Evolutionary conservation across 192 early-diverging fungal genomes (phyloP).

Genomic region (Coemansia sp.): DNA sequence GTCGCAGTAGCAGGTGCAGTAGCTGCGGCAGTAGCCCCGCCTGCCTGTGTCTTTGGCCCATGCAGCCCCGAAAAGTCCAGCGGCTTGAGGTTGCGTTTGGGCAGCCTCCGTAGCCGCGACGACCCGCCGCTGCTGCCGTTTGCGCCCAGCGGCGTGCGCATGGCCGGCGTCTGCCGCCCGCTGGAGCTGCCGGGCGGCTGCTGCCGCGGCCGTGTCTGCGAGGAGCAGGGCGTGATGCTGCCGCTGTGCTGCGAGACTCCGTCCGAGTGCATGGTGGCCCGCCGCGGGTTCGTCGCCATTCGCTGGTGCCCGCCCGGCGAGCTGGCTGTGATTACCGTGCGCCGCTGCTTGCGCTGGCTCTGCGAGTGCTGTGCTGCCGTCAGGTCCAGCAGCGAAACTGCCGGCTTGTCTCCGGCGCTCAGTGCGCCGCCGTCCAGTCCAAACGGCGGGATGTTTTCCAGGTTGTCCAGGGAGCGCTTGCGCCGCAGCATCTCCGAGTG

Average conservation of each 20-base stretch:
- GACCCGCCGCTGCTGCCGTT: slow-evolving; percentile 6
- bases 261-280: slow-evolving; percentile 16
- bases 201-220: too few species aligned
- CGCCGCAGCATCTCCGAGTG: slow-evolving; percentile 27
- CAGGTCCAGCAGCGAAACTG: slow-evolving; percentile 42
- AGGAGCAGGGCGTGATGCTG: too few species aligned
- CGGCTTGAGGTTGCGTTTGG: slow-evolving; percentile 54
- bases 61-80: slow-evolving; percentile 49
- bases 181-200: neutral
- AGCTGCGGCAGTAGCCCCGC: slow-evolving; percentile 13
- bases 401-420: slow-evolving; percentile 20
- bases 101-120: slow-evolving; percentile 44
- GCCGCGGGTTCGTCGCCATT: slow-evolving; percentile 34
- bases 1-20: slow-evolving; percentile 37
- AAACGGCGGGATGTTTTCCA: slow-evolving; percentile 44
- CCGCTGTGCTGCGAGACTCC: slow-evolving; percentile 25
- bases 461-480: slow-evolving; percentile 48
- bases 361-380: slow-evolving; percentile 45
- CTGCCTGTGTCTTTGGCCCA: slow-evolving; percentile 16
- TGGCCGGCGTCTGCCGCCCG: slow-evolving; percentile 2
- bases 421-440: slow-evolving; percentile 14
- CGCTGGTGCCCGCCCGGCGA: slow-evolving; percentile 41
- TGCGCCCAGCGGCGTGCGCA: neutral
- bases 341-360: slow-evolving; percentile 44
- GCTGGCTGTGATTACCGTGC: slow-evolving; percentile 41